A percentile compares a stretch with the other conserved stretches of the same genome.
Evolutionary conservation across 371 early-diverging fungal genomes (phyloP).

Genomic region (Saksenaea vasiformis): DNA sequence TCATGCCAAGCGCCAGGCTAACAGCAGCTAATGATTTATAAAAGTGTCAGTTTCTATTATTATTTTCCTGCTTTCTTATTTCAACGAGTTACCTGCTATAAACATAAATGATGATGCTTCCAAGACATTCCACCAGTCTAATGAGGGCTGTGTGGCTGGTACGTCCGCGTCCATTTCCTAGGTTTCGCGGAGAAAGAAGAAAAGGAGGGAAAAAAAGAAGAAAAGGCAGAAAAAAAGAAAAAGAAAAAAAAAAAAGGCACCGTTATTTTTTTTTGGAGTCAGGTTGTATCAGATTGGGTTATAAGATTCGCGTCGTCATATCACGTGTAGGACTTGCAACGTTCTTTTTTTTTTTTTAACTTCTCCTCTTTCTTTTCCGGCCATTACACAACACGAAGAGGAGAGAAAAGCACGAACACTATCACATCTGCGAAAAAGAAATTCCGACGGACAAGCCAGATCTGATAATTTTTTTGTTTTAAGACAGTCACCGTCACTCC

Average conservation of each 20-base stretch:
- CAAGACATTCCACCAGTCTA: constrained; percentile 43
- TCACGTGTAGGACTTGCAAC: neutral
- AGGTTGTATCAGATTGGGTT: constrained; percentile 1
- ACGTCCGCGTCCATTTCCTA: constrained; percentile 4
- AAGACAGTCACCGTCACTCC: neutral
- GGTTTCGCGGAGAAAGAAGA: constrained; percentile 8
- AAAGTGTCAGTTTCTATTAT: no score
- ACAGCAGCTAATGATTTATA: constrained; percentile 25
- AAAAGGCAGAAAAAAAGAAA: constrained; percentile 7
- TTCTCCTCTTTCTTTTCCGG: neutral
- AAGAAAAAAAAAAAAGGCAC: constrained; percentile 1
- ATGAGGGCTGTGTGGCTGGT: constrained; percentile 14
- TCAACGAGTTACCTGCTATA: constrained; percentile 32
- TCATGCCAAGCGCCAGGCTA: constrained; percentile 36
- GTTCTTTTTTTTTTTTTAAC: neutral
- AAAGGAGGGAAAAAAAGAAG: constrained; percentile 14
- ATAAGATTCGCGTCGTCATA: neutral
- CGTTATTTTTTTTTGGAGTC: constrained; percentile 1
- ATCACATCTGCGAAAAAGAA: neutral
- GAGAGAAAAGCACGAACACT: neutral
- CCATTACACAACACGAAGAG: neutral
- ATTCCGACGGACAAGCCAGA: neutral
- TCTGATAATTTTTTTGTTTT: constrained; percentile 3
- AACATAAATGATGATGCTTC: constrained; percentile 40
- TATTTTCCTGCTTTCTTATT: neutral